Conservation (phyloP, 495 filamentous ascomycete species). For the Podospora sp. region DNA sequence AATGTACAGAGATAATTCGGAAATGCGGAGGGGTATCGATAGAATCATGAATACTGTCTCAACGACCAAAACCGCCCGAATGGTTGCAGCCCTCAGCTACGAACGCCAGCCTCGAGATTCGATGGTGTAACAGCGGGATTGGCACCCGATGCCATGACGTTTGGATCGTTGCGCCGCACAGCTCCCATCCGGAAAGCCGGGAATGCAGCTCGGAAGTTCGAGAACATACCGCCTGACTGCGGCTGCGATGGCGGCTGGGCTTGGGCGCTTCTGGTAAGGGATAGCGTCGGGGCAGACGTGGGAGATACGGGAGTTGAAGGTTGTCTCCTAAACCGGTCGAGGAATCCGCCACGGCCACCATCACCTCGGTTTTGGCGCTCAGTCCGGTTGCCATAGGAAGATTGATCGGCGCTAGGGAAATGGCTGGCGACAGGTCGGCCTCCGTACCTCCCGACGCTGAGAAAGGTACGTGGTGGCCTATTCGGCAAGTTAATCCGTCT, state of each 20-base stretch:
- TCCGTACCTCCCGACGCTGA: conserved; percentile 30
- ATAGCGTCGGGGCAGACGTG: conserved; percentile 8
- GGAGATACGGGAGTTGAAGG: neutral
- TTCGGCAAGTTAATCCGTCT: conserved; percentile 47
- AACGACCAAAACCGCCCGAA: neutral
- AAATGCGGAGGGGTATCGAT: conserved; percentile 26
- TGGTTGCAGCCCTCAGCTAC: conserved; percentile 9
- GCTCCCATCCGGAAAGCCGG: conserved; percentile 20
- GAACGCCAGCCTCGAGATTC: conserved; percentile 40
- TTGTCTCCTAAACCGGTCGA: conserved; percentile 10
- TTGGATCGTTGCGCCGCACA: conserved; percentile 5
- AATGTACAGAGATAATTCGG: conserved; percentile 25
- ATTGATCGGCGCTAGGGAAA: neutral
- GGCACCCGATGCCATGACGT: conserved; percentile 19
- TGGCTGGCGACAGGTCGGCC: neutral
- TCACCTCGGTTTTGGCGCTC: neutral
- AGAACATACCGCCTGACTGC: conserved; percentile 17
- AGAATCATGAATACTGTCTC: conserved; percentile 10
- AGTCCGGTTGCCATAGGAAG: neutral
- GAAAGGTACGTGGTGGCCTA: conserved; percentile 29
- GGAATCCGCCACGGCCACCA: neutral
- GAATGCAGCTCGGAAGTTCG: conserved; percentile 24
- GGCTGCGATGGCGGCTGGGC: neutral
- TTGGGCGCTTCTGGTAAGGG: neutral
- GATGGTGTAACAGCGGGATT: conserved; percentile 35